Conservation (phyloP, 2,329 filamentous ascomycete genomes). For the Botrytis galanthina region DNA sequence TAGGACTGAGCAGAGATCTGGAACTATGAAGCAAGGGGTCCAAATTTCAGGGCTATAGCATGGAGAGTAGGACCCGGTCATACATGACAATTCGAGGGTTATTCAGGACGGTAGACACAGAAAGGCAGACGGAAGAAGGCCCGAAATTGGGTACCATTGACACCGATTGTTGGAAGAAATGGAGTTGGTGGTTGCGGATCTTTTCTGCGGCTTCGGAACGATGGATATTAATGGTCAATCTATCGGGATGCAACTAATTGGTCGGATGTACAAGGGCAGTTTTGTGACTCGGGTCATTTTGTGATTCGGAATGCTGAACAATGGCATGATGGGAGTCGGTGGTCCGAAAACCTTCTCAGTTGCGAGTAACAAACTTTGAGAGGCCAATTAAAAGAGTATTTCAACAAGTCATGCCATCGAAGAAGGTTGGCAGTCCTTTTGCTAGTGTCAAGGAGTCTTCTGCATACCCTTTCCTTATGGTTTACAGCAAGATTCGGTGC, state of each 20-base stretch:
- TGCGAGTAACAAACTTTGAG: not conserved
- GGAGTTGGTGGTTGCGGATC: not conserved
- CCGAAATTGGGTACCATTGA: not conserved
- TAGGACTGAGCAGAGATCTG: not conserved
- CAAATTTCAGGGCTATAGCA: not conserved
- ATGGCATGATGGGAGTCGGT: not conserved
- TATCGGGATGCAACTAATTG: not conserved
- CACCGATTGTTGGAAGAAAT: not conserved
- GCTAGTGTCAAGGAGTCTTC: not conserved
- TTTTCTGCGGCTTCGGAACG: not conserved
- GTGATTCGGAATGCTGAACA: not conserved
- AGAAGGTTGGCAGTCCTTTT: not conserved
- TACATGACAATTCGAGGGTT: not conserved
- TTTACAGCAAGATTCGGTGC: not conserved
- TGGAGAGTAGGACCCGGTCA: not conserved
- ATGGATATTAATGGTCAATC: not conserved
- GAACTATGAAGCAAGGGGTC: too few relatives aligned
- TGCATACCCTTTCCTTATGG: not conserved
- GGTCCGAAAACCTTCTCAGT: not conserved
- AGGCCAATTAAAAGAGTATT: not conserved
- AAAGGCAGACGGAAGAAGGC: not conserved
- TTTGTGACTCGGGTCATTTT: not conserved
- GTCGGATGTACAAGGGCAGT: not conserved
- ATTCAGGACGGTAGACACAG: not conserved
- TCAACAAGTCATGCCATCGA: not conserved